Percentiles rank a stretch among this genome's conserved stretches.
Conservation (phyloP, 1,139 yeast species). For the Geotrichum siamense region DNA sequence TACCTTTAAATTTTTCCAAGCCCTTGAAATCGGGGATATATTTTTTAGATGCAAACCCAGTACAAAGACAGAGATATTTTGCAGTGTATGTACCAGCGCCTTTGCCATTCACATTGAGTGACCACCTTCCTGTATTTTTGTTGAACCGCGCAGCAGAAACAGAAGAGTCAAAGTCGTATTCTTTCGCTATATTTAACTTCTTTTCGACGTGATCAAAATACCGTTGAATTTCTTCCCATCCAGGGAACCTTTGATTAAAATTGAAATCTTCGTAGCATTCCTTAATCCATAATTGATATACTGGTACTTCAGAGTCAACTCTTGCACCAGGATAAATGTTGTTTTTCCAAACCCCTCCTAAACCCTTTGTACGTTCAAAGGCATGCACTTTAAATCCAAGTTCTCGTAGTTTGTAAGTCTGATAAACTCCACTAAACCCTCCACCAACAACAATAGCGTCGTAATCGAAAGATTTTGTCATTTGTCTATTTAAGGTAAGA, state of each 20-base stretch:
- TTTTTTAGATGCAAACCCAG: conserved; percentile 29
- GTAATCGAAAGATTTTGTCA: conserved; percentile 12
- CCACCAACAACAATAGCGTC: conserved; percentile 43
- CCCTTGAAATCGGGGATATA: conserved; percentile 30
- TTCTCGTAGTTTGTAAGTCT: conserved; percentile 34
- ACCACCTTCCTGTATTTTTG: conserved; percentile 39
- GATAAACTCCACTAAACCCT: conserved; percentile 44
- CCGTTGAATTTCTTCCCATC: conserved; percentile 44
- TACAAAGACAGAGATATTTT: conserved; percentile 35
- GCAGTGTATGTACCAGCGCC: conserved; percentile 24
- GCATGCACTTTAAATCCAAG: conserved; percentile 35
- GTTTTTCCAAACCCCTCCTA: conserved; percentile 54
- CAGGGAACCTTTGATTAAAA: conserved; percentile 39
- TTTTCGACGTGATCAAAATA: conserved; percentile 40
- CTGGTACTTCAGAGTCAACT: conserved; percentile 48
- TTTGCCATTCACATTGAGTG: conserved; percentile 26
- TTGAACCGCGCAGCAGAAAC: conserved; percentile 35
- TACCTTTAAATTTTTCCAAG: conserved; percentile 41
- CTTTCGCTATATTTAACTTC: conserved; percentile 34
- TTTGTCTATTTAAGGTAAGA: conserved; percentile 1
- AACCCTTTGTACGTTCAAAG: conserved; percentile 41
- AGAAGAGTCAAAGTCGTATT: conserved; percentile 34
- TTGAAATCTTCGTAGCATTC: conserved; percentile 43
- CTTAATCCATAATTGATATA: conserved; percentile 43
- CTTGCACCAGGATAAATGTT: conserved; percentile 46